These are phyloP conservation scores for Apiotrichum domesticum DNA, from an alignment of 1,284 basidiomycete genomes.

Conservation along the genomic window DNA sequence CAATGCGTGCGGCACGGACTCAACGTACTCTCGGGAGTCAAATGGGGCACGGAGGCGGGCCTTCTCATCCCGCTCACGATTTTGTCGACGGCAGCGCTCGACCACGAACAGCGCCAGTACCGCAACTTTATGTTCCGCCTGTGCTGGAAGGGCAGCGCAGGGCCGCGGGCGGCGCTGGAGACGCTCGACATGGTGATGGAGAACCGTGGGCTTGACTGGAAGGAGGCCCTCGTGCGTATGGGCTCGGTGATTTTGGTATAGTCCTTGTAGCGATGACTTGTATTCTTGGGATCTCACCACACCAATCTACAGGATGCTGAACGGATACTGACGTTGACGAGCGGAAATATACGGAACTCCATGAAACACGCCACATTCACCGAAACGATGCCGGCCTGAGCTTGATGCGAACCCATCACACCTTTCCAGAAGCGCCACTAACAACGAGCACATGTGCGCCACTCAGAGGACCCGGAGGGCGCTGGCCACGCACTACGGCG, in stretches of 20 bases:
- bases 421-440: too few species aligned
- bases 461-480: too few species aligned
- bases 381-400: too few species aligned
- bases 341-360: too few species aligned
- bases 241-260: constrained; percentile 10
- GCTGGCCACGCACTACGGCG: too few species aligned
- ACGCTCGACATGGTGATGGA: constrained; percentile 9
- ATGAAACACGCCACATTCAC: too few species aligned
- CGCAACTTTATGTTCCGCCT: constrained; percentile 9
- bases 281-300: too few species aligned
- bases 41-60: constrained; percentile 16
- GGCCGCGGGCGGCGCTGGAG: constrained; percentile 7
- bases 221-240: constrained; percentile 1
- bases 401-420: too few species aligned
- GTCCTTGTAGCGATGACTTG: too few species aligned
- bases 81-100: constrained; percentile 5
- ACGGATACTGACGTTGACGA: too few species aligned
- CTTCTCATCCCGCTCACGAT: constrained; percentile 12
- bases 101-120: constrained; percentile 6
- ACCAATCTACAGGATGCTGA: too few species aligned
- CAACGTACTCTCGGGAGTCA: constrained; percentile 4
- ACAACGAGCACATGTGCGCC: too few species aligned
- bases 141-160: constrained; percentile 19
- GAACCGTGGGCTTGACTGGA: constrained; percentile 6
- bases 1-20: constrained; percentile 7